These are phyloP conservation scores for Deinandra increscens DNA, from an alignment of 129 eudicot genomes.

Conservation along the genomic window DNA sequence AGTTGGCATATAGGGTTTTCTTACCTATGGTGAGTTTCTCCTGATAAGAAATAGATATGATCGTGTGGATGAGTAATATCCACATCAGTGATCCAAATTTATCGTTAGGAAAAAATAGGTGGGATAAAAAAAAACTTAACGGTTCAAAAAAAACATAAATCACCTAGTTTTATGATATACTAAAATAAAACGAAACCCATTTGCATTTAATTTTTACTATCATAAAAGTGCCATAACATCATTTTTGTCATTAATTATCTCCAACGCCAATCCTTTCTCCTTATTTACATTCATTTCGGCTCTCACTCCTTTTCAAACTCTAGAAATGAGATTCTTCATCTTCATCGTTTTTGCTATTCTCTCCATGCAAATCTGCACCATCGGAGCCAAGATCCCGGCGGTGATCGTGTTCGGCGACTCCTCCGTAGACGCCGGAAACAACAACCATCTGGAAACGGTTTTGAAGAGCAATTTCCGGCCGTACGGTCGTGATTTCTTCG, in stretches of 20 bases:
- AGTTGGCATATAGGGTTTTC: too few species aligned
- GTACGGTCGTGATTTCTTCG: constrained; percentile 72
- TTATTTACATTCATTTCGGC: constrained; percentile 25
- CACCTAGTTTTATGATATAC: too few species aligned
- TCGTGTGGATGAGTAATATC: too few species aligned
- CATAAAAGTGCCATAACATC: constrained; percentile 4
- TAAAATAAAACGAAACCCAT: constrained; percentile 4
- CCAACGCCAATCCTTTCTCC: constrained; percentile 33
- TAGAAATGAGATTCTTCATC: constrained; percentile 14
- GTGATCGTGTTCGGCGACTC: constrained; percentile 84
- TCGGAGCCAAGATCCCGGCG: constrained; percentile 55
- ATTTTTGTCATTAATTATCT: constrained; percentile 27
- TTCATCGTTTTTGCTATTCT: constrained; percentile 19
- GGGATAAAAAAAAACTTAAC: too few species aligned
- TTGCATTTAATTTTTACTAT: neutral
- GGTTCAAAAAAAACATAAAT: too few species aligned
- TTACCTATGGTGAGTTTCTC: too few species aligned
- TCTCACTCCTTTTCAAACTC: constrained; percentile 17
- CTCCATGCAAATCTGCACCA: constrained; percentile 25
- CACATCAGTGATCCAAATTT: too few species aligned
- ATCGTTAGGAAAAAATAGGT: too few species aligned
- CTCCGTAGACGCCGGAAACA: constrained; percentile 81
- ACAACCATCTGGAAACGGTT: constrained; percentile 59
- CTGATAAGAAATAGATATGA: too few species aligned
- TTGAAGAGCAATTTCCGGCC: constrained; percentile 73